These are phyloP conservation scores for Eragrostis curvula DNA, from an alignment of 176 grass and related monocot species.

Conservation along the genomic window DNA sequence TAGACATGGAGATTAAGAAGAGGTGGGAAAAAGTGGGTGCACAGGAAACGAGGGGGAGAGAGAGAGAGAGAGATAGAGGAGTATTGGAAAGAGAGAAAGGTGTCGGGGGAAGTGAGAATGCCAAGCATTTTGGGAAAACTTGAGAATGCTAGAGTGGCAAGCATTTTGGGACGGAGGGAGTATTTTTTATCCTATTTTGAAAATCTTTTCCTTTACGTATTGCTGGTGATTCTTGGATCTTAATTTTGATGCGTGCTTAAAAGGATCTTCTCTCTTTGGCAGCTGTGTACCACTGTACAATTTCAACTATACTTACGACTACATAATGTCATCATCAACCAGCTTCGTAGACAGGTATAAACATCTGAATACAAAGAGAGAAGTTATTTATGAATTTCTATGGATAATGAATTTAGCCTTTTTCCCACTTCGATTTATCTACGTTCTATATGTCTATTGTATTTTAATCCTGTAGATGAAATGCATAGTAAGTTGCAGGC, in stretches of 20 bases:
- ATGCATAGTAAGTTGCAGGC: slow-evolving; percentile 5
- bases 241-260: slow-evolving; percentile 50
- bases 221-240: slow-evolving; percentile 30
- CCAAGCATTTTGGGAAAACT: too few species aligned
- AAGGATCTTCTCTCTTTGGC: slow-evolving; percentile 65
- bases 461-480: slow-evolving; percentile 10
- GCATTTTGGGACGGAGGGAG: too few species aligned
- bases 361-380: slow-evolving; percentile 34
- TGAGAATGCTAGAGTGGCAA: too few species aligned
- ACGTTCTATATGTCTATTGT: neutral
- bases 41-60: too few species aligned
- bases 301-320: slow-evolving; percentile 93
- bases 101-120: too few species aligned
- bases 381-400: slow-evolving; percentile 21
- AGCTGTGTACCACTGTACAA: slow-evolving; percentile 96
- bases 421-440: slow-evolving; percentile 9
- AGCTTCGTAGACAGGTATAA: slow-evolving; percentile 97
- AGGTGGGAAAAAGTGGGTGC: too few species aligned
- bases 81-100: too few species aligned
- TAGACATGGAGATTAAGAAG: too few species aligned
- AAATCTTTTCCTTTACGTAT: slow-evolving; percentile 11
- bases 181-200: neutral
- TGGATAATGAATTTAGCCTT: slow-evolving; percentile 4
- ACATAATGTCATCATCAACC: slow-evolving; percentile 96
- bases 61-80: too few species aligned